phyloP scores from a whole-genome alignment of 83 land plant genomes.

The Diphasiastrum complanatum region DNA sequence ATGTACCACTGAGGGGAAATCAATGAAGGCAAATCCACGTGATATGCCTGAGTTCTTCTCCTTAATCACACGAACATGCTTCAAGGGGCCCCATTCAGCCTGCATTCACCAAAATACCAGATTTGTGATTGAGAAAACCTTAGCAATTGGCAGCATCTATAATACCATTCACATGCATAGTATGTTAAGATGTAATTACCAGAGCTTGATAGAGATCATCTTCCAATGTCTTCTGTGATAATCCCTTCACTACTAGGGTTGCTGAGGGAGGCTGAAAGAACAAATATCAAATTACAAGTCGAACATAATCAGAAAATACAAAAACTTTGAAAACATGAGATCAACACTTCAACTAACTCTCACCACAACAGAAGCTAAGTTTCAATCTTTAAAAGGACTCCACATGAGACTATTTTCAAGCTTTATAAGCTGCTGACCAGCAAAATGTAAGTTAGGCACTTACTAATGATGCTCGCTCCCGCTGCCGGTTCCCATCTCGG shows the following conservation, averaged over 20 bases:
- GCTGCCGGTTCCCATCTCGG: conserved; percentile 48
- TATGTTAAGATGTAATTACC: conserved; percentile 38
- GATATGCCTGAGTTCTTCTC: conserved; percentile 81
- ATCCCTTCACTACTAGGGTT: conserved; percentile 90
- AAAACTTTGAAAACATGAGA: background rate
- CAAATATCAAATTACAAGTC: background rate
- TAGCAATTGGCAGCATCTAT: background rate
- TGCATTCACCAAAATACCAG: conserved; percentile 14
- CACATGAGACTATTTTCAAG: background rate
- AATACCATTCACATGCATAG: too few species aligned
- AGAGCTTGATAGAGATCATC: conserved; percentile 87
- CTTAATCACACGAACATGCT: conserved; percentile 94
- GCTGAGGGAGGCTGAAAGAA: conserved; percentile 77
- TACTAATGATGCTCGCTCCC: conserved; percentile 57
- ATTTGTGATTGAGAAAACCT: background rate
- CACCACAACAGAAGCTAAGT: too few species aligned
- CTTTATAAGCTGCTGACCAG: background rate
- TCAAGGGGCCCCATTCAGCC: conserved; percentile 98
- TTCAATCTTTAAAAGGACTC: too few species aligned
- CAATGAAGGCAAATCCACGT: conserved; percentile 95
- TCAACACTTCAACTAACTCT: background rate
- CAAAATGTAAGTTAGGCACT: background rate
- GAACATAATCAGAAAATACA: background rate
- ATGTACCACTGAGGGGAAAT: conserved; percentile 83
- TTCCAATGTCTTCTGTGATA: conserved; percentile 79